Evolutionary conservation across 1,284 basidiomycete genomes (phyloP).

Genomic region (Cutaneotrichosporon cutaneum): DNA sequence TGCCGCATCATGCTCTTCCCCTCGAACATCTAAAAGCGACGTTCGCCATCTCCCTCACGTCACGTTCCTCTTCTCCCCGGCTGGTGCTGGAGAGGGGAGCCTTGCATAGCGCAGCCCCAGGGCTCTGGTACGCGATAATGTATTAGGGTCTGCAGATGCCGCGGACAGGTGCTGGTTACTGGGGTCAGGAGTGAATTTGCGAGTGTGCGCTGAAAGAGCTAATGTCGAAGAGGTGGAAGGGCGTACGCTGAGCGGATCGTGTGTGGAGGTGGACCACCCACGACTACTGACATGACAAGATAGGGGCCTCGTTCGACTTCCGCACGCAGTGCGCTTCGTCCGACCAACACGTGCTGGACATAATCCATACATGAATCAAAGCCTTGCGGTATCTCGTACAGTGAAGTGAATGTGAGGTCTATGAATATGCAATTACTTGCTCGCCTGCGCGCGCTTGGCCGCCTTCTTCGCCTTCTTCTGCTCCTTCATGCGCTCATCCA

Average conservation of each 20-base stretch:
- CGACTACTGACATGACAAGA: no score
- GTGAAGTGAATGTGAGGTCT: neutral
- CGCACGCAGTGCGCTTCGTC: no score
- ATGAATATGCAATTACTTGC: slow-evolving; percentile 1
- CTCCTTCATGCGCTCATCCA: slow-evolving; percentile 4
- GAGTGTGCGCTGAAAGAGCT: neutral
- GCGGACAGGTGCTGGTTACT: neutral
- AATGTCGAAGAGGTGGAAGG: neutral
- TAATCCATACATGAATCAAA: no score
- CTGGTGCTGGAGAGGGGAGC: slow-evolving; percentile 10
- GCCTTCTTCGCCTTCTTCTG: slow-evolving; percentile 11
- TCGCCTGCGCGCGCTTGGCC: slow-evolving; percentile 4
- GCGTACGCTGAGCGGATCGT: no score
- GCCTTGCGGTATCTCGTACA: neutral
- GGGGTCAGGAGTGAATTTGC: neutral
- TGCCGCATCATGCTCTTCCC: slow-evolving; percentile 70
- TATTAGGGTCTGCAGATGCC: slow-evolving; percentile 29
- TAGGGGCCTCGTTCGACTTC: no score
- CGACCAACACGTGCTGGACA: no score
- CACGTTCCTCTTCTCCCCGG: slow-evolving; percentile 9
- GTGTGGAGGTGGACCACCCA: no score
- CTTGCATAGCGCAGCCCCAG: slow-evolving; percentile 30
- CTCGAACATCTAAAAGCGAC: slow-evolving; percentile 51
- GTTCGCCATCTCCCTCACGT: slow-evolving; percentile 6
- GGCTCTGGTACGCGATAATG: slow-evolving; percentile 31